Conservation (phyloP, 1,284 basidiomycete genomes). For the Papiliotrema terrestris region DNA sequence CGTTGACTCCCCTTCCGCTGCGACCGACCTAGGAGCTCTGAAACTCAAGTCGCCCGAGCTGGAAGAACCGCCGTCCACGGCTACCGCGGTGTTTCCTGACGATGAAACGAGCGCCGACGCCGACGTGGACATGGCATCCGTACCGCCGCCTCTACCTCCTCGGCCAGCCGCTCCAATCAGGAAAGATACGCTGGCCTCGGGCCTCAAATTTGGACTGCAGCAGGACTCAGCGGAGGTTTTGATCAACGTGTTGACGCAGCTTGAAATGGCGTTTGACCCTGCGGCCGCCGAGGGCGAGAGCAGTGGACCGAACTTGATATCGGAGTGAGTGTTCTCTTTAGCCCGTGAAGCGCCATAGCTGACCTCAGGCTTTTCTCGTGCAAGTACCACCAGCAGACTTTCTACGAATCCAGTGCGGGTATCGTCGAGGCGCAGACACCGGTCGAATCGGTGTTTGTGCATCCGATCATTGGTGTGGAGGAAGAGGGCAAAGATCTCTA, state of each 20-base stretch:
- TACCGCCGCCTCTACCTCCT: conserved; percentile 56
- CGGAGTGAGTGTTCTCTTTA: conserved; percentile 56
- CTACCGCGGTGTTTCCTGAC: not conserved
- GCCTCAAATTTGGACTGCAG: conserved; percentile 94
- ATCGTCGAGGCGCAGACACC: conserved; percentile 54
- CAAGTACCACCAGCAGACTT: conserved; percentile 72
- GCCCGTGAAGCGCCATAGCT: not conserved
- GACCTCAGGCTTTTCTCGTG: conserved; percentile 77
- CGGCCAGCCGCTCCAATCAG: conserved; percentile 42
- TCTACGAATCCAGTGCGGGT: conserved; percentile 49
- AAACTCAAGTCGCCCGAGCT: conserved; percentile 18
- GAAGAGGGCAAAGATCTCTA: conserved; percentile 80
- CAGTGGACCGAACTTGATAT: conserved; percentile 66
- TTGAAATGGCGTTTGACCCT: conserved; percentile 81
- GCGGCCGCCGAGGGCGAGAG: conserved; percentile 44
- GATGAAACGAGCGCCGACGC: not conserved
- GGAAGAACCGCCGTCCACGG: not conserved
- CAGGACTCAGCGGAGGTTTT: conserved; percentile 98
- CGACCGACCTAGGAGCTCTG: conserved; percentile 17
- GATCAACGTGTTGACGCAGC: conserved; percentile 98
- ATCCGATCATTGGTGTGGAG: conserved; percentile 87
- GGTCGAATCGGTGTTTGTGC: conserved; percentile 84
- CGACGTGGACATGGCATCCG: conserved; percentile 4
- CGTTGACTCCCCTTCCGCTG: conserved; percentile 9
- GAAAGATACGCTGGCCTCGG: conserved; percentile 55